phyloP scores from a whole-genome alignment of 163 green algal species.

The Scenedesmus sp. region DNA sequence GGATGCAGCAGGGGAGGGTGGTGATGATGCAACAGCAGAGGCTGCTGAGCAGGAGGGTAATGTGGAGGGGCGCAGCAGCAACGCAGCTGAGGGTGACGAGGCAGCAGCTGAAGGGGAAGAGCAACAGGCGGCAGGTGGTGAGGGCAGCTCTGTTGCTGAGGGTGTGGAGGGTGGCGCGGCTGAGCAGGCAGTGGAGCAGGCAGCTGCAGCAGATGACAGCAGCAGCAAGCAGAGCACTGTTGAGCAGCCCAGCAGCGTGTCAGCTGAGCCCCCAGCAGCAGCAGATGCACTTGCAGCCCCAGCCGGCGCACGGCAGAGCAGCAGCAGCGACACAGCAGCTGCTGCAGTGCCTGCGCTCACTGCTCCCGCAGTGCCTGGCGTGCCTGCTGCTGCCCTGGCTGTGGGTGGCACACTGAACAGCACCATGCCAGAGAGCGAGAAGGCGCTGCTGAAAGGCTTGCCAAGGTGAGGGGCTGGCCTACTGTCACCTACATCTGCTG shows the following conservation, averaged over 20 bases:
- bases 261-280: neutral
- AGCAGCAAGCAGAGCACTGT: neutral
- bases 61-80: neutral
- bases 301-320: neutral
- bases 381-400: constrained; percentile 39
- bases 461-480: constrained; percentile 13
- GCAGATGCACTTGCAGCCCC: neutral
- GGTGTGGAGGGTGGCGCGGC: neutral
- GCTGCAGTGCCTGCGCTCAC: neutral
- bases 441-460: constrained; percentile 51
- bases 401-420: constrained; percentile 16
- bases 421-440: constrained; percentile 44
- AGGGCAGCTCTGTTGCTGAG: neutral
- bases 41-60: neutral
- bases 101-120: neutral
- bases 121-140: neutral
- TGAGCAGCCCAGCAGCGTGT: neutral
- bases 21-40: neutral
- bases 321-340: neutral
- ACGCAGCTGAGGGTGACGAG: neutral
- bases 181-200: neutral
- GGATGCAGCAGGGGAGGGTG: constrained; percentile 12
- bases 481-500: neutral
- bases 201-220: neutral
- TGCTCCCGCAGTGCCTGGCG: neutral